A percentile compares a stretch with the other conserved stretches of the same genome.
phyloP scores from a whole-genome alignment of 441 rosid species.

The Corymbia citriodora region DNA sequence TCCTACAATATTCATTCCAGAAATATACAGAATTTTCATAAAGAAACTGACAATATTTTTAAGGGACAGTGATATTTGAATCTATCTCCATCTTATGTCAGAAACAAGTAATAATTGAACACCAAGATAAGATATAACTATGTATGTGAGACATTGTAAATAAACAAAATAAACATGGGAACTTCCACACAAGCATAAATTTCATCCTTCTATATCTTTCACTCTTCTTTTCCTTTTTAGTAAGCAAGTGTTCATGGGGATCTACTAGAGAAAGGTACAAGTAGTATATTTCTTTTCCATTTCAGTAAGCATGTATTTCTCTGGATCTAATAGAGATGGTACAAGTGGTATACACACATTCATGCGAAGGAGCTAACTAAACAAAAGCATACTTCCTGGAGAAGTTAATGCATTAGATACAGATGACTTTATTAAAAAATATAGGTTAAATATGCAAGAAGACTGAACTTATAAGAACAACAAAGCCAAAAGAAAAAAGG shows the following conservation, averaged over 20 bases:
- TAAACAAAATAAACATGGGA: neutral
- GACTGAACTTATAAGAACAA: neutral
- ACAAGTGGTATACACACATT: neutral
- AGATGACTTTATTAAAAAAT: neutral
- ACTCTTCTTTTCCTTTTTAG: neutral
- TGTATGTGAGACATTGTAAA: neutral
- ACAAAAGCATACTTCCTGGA: neutral
- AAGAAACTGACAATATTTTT: neutral
- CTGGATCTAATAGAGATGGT: neutral
- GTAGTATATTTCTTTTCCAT: neutral
- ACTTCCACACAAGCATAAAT: neutral
- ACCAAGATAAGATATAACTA: neutral
- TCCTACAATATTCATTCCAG: neutral
- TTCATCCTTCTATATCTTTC: neutral
- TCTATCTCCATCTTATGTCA: neutral
- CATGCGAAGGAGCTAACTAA: neutral
- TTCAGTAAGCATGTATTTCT: neutral
- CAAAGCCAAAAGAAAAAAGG: neutral
- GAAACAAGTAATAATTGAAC: neutral
- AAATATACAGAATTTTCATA: neutral
- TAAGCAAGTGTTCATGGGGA: neutral
- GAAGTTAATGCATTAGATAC: neutral
- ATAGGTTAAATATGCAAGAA: neutral
- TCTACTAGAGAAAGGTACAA: neutral
- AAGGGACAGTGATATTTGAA: neutral